phyloP scores from a whole-genome alignment of 2,329 filamentous ascomycete genomes.

The Lasiodiplodia gonubiensis region DNA sequence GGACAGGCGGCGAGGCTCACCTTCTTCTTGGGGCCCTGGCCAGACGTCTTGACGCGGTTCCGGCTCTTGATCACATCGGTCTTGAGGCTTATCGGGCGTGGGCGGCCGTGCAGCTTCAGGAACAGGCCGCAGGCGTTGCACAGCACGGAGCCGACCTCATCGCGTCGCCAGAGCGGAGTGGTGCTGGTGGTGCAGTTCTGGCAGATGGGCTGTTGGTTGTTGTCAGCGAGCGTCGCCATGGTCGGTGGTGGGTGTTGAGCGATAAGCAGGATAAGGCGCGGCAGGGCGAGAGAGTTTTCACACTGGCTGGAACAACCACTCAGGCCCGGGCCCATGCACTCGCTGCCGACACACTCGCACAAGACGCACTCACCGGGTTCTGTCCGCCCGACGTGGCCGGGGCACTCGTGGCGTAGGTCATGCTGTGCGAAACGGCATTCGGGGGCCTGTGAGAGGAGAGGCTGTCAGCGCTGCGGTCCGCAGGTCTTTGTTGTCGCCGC shows the following conservation, averaged over 20 bases:
- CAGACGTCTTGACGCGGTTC: constrained; percentile 92
- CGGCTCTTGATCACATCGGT: constrained; percentile 99
- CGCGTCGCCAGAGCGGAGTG: constrained; percentile 94
- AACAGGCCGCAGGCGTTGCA: constrained; percentile 99
- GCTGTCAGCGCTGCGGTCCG: constrained; percentile 6
- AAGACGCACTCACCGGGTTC: constrained; percentile 58
- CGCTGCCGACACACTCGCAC: constrained; percentile 42
- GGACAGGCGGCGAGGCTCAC: constrained; percentile 53
- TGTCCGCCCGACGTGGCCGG: constrained; percentile 70
- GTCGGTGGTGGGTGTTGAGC: constrained; percentile 32
- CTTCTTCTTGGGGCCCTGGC: constrained; percentile 81
- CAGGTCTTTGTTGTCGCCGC: constrained; percentile 17
- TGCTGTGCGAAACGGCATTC: constrained; percentile 57
- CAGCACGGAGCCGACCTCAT: constrained; percentile 92
- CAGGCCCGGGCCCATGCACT: constrained; percentile 42
- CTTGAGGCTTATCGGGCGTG: constrained; percentile 94
- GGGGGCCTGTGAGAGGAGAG: constrained; percentile 29
- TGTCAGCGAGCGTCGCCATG: constrained; percentile 31
- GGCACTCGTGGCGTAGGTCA: constrained; percentile 68
- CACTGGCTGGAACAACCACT: constrained; percentile 27
- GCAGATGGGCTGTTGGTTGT: constrained; percentile 80
- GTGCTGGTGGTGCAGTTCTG: constrained; percentile 96
- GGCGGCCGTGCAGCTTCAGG: constrained; percentile 91
- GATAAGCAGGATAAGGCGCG: constrained; percentile 57
- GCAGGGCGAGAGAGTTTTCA: constrained; percentile 33